Evolutionary conservation across 2,329 filamentous ascomycete genomes (phyloP).

Genomic region (Neurospora sp.): DNA sequence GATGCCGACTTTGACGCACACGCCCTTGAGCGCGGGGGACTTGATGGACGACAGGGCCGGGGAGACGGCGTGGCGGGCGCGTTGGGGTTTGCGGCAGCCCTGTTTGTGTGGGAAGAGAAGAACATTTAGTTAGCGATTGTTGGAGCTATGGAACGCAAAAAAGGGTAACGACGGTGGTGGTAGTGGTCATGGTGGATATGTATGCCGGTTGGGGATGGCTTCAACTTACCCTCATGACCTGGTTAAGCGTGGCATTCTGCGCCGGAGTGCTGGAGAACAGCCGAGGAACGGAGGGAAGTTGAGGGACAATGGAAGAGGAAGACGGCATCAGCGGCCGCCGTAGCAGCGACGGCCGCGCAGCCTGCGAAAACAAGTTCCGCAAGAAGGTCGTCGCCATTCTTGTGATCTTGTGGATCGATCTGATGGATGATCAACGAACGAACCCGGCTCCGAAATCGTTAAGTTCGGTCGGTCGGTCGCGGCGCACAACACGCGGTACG

Average conservation of each 20-base stretch:
- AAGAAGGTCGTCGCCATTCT: conserved; percentile 28
- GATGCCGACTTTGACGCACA: conserved; percentile 88
- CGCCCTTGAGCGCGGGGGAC: conserved; percentile 82
- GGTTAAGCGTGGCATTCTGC: conserved; percentile 57
- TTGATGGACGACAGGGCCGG: conserved; percentile 63
- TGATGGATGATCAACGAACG: background rate
- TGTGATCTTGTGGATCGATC: conserved; percentile 5
- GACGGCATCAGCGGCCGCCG: conserved; percentile 13
- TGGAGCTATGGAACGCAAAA: too few relatives aligned
- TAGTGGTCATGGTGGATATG: background rate
- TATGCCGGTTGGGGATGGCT: background rate
- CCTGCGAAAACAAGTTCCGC: conserved; percentile 16
- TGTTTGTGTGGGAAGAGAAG: conserved; percentile 21
- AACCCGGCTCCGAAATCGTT: conserved; percentile 1
- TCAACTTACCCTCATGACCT: conserved; percentile 49
- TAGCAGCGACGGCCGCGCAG: conserved; percentile 21
- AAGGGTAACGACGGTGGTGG: too few relatives aligned
- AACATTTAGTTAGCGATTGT: background rate
- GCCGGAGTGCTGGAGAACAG: conserved; percentile 33
- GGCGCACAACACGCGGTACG: background rate
- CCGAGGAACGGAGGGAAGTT: conserved; percentile 19
- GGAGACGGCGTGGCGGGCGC: conserved; percentile 75
- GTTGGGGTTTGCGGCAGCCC: conserved; percentile 70
- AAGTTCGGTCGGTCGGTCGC: background rate
- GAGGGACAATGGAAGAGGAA: conserved; percentile 14